These are phyloP conservation scores for Arthrobotrys conoides DNA, from an alignment of 2,329 filamentous ascomycete genomes.

Conservation along the genomic window DNA sequence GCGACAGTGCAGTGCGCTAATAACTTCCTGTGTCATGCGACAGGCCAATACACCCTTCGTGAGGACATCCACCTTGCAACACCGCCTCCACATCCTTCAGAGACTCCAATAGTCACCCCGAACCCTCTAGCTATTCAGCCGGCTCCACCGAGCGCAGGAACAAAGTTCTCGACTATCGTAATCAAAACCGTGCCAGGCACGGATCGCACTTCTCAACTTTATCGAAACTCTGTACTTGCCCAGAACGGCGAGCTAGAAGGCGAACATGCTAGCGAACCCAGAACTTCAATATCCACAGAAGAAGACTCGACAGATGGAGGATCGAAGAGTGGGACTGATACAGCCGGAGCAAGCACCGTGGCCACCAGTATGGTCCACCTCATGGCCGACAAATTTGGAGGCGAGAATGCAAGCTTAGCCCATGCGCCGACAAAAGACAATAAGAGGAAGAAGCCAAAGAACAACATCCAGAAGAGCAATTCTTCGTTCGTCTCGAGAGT, in stretches of 20 bases:
- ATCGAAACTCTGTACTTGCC: slow-evolving; percentile 48
- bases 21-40: slow-evolving; percentile 12
- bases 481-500: slow-evolving; percentile 98
- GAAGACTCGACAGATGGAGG: slow-evolving; percentile 55
- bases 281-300: slow-evolving; percentile 56
- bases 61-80: slow-evolving; percentile 94
- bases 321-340: slow-evolving; percentile 62
- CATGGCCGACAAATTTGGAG: slow-evolving; percentile 75
- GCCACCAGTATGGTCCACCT: slow-evolving; percentile 59
- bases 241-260: slow-evolving; percentile 44
- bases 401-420: slow-evolving; percentile 82
- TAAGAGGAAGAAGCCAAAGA: slow-evolving; percentile 94
- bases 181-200: slow-evolving; percentile 70
- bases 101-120: slow-evolving; percentile 86
- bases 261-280: slow-evolving; percentile 58
- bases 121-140: slow-evolving; percentile 91
- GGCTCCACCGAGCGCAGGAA: slow-evolving; percentile 85
- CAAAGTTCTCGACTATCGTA: slow-evolving; percentile 83
- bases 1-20: slow-evolving; percentile 61
- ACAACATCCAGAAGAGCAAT: slow-evolving; percentile 98
- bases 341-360: slow-evolving; percentile 43
- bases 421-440: slow-evolving; percentile 76
- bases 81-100: slow-evolving; percentile 93
- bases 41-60: slow-evolving; percentile 89
- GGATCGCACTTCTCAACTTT: slow-evolving; percentile 53